A percentile compares a stretch with the other conserved stretches of the same genome.
These are phyloP conservation scores for Hemileccinum rubropunctum DNA, from an alignment of 768 basidiomycete genomes.

Conservation along the genomic window DNA sequence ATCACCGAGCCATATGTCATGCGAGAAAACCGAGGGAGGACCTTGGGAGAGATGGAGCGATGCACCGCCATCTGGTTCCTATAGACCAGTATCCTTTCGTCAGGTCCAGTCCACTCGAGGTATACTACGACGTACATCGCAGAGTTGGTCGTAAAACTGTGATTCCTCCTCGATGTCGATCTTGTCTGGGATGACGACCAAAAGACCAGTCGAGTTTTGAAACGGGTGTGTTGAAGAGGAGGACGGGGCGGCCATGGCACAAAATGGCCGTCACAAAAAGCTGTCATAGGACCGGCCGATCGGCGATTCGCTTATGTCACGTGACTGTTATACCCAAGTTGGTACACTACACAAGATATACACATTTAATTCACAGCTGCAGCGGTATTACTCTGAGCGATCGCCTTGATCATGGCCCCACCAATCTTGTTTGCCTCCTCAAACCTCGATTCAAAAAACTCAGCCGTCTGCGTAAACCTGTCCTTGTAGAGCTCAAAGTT, in stretches of 20 bases:
- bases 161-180: conserved; percentile 73
- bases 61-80: conserved; percentile 23
- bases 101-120: not conserved
- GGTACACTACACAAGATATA: too few relatives aligned
- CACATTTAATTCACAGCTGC: conserved; percentile 1
- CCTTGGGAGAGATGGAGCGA: conserved; percentile 29
- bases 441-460: conserved; percentile 85
- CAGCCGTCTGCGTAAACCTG: conserved; percentile 75
- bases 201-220: conserved; percentile 41
- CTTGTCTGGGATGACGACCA: conserved; percentile 52
- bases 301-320: not conserved
- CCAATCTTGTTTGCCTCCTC: conserved; percentile 82
- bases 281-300: not conserved
- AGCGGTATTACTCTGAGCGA: conserved; percentile 52
- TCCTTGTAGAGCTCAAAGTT: conserved; percentile 84
- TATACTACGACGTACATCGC: conserved; percentile 35
- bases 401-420: conserved; percentile 85
- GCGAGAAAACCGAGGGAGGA: conserved; percentile 58
- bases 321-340: not conserved
- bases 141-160: conserved; percentile 62
- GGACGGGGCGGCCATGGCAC: conserved; percentile 8
- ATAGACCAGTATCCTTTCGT: not conserved
- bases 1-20: conserved; percentile 69
- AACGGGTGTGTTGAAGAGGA: conserved; percentile 40
- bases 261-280: not conserved